Percentiles rank a stretch among this genome's conserved stretches.
These are phyloP conservation scores for Xylaria venustula DNA, from an alignment of 495 filamentous ascomycete species.

Conservation along the genomic window DNA sequence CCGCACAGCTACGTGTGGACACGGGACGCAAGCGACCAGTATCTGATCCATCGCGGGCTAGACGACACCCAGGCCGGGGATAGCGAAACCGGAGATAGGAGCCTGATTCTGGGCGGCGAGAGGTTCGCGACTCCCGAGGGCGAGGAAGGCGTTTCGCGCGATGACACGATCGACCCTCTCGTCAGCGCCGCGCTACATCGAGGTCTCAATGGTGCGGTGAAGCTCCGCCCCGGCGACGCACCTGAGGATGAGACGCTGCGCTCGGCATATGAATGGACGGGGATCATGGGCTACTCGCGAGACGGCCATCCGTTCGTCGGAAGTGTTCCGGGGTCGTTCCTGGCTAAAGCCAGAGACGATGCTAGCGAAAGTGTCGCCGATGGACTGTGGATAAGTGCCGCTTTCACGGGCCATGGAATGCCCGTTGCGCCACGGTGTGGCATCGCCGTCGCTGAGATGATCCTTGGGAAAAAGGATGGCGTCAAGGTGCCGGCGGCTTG, in stretches of 20 bases:
- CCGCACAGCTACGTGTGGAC: constrained; percentile 24
- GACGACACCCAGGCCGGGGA: constrained; percentile 60
- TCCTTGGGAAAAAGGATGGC: constrained; percentile 40
- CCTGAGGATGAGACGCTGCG: constrained; percentile 40
- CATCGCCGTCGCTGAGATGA: constrained; percentile 63
- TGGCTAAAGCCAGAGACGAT: constrained; percentile 20
- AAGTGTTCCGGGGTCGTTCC: constrained; percentile 45
- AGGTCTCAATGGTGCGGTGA: neutral
- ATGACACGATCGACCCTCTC: constrained; percentile 49
- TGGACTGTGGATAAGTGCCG: constrained; percentile 57
- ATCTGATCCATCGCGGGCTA: constrained; percentile 67
- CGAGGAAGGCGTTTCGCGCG: constrained; percentile 33
- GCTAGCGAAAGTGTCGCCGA: neutral
- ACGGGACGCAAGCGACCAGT: constrained; percentile 62
- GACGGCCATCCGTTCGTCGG: constrained; percentile 72
- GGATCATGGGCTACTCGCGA: constrained; percentile 75
- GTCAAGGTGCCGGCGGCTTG: constrained; percentile 44
- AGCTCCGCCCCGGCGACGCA: neutral
- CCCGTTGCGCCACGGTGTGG: constrained; percentile 70
- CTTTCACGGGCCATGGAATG: constrained; percentile 80
- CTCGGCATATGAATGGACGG: constrained; percentile 70
- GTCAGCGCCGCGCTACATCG: constrained; percentile 41
- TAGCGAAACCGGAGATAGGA: constrained; percentile 53
- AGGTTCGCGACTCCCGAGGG: constrained; percentile 8
- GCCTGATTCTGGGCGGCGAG: constrained; percentile 11